Evolutionary conservation across 441 rosid species (phyloP), one percentile per base, ranked within the genome.

Genomic region (Mallotus repandus): DNA sequence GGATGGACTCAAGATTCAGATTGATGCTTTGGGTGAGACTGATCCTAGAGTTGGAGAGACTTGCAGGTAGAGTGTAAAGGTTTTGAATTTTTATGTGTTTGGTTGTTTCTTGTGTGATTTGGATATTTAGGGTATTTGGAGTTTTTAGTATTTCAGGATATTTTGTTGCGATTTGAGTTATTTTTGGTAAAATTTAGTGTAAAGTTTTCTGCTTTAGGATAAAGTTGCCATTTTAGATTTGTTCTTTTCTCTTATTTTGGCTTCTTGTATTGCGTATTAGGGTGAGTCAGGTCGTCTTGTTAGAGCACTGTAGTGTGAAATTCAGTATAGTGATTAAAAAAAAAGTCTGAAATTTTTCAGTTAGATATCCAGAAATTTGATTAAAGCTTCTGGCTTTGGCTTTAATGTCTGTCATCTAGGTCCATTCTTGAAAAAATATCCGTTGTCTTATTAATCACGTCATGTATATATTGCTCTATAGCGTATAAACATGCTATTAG

Each of bases 31-130:
- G 12, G 99, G 97, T 10, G 98, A 96, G 63, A 90, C 90, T 0
- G 99, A 93, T 89, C 91, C 97, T 32, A 84, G 99, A 77, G 99
- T 96, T 64, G 99, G 97, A 55, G 99, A 96, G 85, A 96, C 98
- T 83, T 96, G 97, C 98, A 90, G 99, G 99, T 96, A 52, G 12
- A 11, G 59, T 38, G 52, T 32, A 45, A 15, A 9, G 7, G 14
- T 38, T 38, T 48, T 25, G 35, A 4, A 66, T 29, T 63, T 29
- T 18, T 32, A 2, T 35, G n/a, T 45, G 58, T 59, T 48, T 49
- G 57, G 3, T 2, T 45, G 64, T 73, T 63, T 48, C 4, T n/a
- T 41, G 3, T 29, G 35, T 74, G 69, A 4, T 70, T 22, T 38
- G 22, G 41, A 35, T 48, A 9, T 58, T 54, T 41, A 25, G 50